A percentile compares a stretch with the other conserved stretches of the same genome.
These are phyloP conservation scores for Saturnispora quitensis DNA, from an alignment of 805 yeast species.

Conservation along the genomic window DNA sequence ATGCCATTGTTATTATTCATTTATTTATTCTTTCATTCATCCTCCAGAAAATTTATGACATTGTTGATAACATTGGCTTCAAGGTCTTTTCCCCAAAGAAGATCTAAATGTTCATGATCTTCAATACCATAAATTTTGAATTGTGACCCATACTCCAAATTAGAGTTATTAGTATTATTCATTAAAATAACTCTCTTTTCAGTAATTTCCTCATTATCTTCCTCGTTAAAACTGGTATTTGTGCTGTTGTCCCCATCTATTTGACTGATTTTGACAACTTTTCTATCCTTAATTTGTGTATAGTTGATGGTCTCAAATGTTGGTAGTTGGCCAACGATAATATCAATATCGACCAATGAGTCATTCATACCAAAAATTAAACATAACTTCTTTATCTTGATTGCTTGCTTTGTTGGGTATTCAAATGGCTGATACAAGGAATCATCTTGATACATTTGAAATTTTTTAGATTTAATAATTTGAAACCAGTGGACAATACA, in stretches of 20 bases:
- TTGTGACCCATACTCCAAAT: not conserved
- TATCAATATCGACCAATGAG: slow-evolving; percentile 77
- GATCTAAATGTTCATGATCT: slow-evolving; percentile 80
- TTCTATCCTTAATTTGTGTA: slow-evolving; percentile 6
- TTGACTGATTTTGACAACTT: slow-evolving; percentile 1
- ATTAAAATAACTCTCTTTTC: not conserved
- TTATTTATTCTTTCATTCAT: not conserved
- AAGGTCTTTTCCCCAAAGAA: slow-evolving; percentile 83
- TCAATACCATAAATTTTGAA: slow-evolving; percentile 40
- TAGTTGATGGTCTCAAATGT: slow-evolving; percentile 11
- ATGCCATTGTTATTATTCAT: not conserved
- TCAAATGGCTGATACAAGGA: slow-evolving; percentile 43
- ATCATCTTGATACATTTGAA: slow-evolving; percentile 85
- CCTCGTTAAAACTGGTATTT: not conserved
- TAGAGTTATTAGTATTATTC: not conserved
- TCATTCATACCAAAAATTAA: slow-evolving; percentile 77
- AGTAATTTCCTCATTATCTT: not conserved
- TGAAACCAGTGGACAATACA: slow-evolving; percentile 96
- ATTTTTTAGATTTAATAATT: slow-evolving; percentile 63
- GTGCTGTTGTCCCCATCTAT: slow-evolving; percentile 4
- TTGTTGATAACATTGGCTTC: slow-evolving; percentile 37
- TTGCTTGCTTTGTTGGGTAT: slow-evolving; percentile 36
- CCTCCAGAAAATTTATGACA: slow-evolving; percentile 25
- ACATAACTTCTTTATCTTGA: slow-evolving; percentile 54
- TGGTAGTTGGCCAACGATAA: slow-evolving; percentile 47